Percentiles rank a stretch among this genome's conserved stretches.
Evolutionary conservation across 768 basidiomycete species (phyloP).

Genomic region (Asterophora lycoperdoides): DNA sequence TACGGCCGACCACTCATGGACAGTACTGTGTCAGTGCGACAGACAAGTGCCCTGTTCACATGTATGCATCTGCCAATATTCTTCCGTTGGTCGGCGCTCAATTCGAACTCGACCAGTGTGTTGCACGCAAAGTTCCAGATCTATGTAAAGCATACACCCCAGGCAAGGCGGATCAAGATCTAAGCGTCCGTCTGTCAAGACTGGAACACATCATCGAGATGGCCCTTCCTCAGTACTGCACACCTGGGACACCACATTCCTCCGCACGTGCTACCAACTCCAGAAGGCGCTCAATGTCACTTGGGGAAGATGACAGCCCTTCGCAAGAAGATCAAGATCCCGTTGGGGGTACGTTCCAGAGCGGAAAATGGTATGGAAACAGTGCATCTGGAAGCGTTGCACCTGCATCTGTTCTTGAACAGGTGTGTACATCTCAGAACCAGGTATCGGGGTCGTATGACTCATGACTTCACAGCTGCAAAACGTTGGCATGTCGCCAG

Average conservation of each 20-base stretch:
- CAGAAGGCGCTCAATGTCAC: constrained; percentile 46
- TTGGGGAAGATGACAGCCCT: constrained; percentile 60
- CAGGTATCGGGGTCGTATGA: background rate
- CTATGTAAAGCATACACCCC: constrained; percentile 87
- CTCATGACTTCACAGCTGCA: constrained; percentile 20
- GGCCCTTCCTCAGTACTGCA: constrained; percentile 72
- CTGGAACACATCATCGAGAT: constrained; percentile 79
- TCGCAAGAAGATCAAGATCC: constrained; percentile 82
- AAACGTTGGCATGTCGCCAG: constrained; percentile 19
- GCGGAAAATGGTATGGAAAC: constrained; percentile 82
- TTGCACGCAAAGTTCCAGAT: constrained; percentile 83
- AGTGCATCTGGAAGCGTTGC: constrained; percentile 83
- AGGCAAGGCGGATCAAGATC: constrained; percentile 80
- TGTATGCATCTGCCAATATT: constrained; percentile 39
- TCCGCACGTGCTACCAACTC: constrained; percentile 25
- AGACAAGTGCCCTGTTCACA: constrained; percentile 82
- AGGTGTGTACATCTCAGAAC: constrained; percentile 39
- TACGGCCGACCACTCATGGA: constrained; percentile 10
- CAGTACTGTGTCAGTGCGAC: constrained; percentile 56
- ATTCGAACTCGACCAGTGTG: constrained; percentile 45
- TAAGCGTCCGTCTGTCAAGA: constrained; percentile 66
- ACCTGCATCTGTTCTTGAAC: constrained; percentile 73
- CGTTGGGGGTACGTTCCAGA: constrained; percentile 72
- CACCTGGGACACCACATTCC: constrained; percentile 35
- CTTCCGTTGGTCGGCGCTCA: constrained; percentile 10